These are phyloP conservation scores for Fragaria iinumae DNA, from an alignment of 306 rosid genomes.

Conservation along the genomic window DNA sequence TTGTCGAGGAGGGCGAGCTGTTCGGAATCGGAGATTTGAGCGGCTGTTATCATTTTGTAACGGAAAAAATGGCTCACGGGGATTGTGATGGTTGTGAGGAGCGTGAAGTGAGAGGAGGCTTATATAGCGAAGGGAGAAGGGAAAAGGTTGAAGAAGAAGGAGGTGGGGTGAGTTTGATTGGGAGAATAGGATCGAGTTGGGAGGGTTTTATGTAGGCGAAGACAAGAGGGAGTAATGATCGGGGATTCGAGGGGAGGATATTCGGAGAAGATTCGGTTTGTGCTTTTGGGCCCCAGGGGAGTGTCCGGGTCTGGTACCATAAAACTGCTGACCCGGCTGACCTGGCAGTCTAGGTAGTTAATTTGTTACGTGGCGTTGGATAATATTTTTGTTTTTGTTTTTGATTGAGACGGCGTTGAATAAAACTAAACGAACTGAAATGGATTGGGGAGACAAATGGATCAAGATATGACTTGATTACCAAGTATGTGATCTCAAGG, in stretches of 20 bases:
- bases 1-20: slow-evolving; percentile 59
- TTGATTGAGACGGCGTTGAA: background rate
- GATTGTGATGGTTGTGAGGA: background rate
- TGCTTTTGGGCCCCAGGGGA: background rate
- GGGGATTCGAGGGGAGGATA: slow-evolving; percentile 10
- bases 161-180: background rate
- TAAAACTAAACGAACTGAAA: background rate
- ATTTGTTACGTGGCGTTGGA: background rate
- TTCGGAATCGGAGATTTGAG: slow-evolving; percentile 44
- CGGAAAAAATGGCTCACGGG: background rate
- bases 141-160: background rate
- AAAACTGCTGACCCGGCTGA: background rate
- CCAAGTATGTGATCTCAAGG: background rate
- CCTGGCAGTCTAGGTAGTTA: background rate
- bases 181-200: background rate
- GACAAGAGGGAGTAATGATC: slow-evolving; percentile 1
- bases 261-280: background rate
- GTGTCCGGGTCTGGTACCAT: background rate
- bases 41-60: background rate
- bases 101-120: background rate
- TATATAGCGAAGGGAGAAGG: background rate
- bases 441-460: background rate
- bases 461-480: background rate
- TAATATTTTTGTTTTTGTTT: no score
- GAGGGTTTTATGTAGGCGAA: background rate